These are phyloP conservation scores for Lodderomyces theae DNA, from an alignment of 1,139 yeast genomes.

Conservation along the genomic window DNA sequence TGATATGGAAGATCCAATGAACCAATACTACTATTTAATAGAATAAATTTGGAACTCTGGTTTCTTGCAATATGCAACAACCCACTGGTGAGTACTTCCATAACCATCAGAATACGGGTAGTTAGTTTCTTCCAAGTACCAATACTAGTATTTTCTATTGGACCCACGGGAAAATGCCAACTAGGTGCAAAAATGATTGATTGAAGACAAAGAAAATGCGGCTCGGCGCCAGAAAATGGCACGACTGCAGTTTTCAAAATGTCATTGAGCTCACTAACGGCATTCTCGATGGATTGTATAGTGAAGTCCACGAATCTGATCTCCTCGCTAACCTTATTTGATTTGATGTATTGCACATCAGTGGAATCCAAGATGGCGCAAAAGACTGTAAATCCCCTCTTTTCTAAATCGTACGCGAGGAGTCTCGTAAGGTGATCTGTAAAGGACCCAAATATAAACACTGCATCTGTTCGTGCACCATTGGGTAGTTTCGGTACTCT, in stretches of 20 bases:
- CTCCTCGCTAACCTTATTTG: constrained; percentile 54
- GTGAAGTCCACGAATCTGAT: constrained; percentile 43
- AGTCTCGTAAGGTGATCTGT: constrained; percentile 70
- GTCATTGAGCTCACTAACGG: constrained; percentile 37
- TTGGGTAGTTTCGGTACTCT: constrained; percentile 61
- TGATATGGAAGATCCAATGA: constrained; percentile 47
- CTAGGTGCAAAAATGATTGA: constrained; percentile 65
- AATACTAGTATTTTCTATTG: constrained; percentile 56
- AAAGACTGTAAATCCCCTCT: constrained; percentile 77
- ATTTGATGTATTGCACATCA: constrained; percentile 58
- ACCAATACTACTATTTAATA: constrained; percentile 45
- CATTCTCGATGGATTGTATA: constrained; percentile 29
- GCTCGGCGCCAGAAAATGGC: constrained; percentile 51
- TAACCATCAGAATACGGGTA: constrained; percentile 44
- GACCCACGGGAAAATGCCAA: constrained; percentile 65
- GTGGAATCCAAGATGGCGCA: constrained; percentile 65
- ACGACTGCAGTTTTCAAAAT: constrained; percentile 37
- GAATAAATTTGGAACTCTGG: constrained; percentile 42
- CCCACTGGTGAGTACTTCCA: constrained; percentile 56
- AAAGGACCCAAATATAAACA: constrained; percentile 73
- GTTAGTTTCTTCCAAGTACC: constrained; percentile 53
- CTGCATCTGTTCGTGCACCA: constrained; percentile 75
- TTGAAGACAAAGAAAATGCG: constrained; percentile 52
- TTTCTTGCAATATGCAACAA: constrained; percentile 54
- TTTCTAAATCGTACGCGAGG: constrained; percentile 70